Evolutionary conservation across 305 asterid species (phyloP).

Genomic region (Fraxinus baroniana): DNA sequence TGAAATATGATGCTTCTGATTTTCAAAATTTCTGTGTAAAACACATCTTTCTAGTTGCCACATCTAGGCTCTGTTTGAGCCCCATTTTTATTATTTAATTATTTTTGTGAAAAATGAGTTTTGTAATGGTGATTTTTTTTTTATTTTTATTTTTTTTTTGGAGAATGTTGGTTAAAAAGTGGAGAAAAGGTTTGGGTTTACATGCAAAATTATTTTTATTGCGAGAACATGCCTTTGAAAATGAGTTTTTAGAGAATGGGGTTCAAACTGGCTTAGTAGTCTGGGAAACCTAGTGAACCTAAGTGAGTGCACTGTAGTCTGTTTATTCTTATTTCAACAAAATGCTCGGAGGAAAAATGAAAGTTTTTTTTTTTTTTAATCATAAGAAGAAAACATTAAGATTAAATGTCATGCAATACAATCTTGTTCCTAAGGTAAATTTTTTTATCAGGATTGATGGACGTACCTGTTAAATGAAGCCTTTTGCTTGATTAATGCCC

Average conservation of each 20-base stretch:
- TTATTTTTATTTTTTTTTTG: too few species aligned
- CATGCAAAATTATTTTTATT: neutral
- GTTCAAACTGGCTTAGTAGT: neutral
- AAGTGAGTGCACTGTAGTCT: neutral
- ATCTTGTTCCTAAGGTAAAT: slow-evolving; percentile 12
- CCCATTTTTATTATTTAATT: neutral
- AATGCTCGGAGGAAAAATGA: neutral
- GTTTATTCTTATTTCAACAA: neutral
- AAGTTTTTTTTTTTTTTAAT: neutral
- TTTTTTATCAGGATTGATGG: neutral
- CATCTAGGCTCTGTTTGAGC: neutral
- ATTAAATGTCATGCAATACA: neutral
- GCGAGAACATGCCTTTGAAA: neutral
- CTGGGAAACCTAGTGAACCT: slow-evolving; percentile 1
- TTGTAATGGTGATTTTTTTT: too few species aligned
- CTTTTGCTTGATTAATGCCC: slow-evolving; percentile 2
- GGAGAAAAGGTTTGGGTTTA: neutral
- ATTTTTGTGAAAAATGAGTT: neutral
- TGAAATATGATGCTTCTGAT: neutral
- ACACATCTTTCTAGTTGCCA: neutral
- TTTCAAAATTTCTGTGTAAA: neutral
- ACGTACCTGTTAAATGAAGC: neutral
- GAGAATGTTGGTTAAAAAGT: neutral
- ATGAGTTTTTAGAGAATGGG: neutral
- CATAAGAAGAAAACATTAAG: neutral